A percentile compares a stretch with the other conserved stretches of the same genome.
Conservation (phyloP, 2,329 filamentous ascomycete genomes). For the Fusarium duplospermum region DNA sequence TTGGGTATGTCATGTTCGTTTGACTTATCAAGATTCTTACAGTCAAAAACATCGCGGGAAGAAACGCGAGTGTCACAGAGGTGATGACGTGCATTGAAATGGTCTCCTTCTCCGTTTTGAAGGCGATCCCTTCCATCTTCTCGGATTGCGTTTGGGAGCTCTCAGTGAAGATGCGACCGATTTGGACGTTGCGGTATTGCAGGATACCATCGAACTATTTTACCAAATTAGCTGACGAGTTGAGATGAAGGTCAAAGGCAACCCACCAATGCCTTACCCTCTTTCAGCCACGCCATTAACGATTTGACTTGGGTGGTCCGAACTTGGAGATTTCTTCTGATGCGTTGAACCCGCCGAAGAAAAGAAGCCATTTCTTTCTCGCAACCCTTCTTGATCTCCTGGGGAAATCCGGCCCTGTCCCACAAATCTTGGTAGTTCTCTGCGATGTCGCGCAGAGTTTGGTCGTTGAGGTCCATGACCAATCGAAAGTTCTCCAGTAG, state of each 20-base stretch:
- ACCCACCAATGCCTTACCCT: too few species aligned
- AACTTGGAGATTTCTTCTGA: slow-evolving; percentile 12
- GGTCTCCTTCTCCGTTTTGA: slow-evolving; percentile 59
- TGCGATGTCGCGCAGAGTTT: slow-evolving; percentile 5
- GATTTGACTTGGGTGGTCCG: slow-evolving; percentile 12
- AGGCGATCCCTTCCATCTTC: slow-evolving; percentile 64
- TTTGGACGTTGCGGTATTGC: slow-evolving; percentile 38
- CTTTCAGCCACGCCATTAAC: neutral
- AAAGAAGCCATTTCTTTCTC: neutral
- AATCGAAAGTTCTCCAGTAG: slow-evolving; percentile 8
- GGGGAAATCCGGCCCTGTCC: neutral
- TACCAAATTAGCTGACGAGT: too few species aligned
- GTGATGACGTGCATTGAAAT: slow-evolving; percentile 49
- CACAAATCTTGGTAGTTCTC: slow-evolving; percentile 14
- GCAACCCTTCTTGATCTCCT: neutral
- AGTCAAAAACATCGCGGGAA: slow-evolving; percentile 47
- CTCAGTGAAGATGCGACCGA: slow-evolving; percentile 36
- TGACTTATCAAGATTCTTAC: too few species aligned
- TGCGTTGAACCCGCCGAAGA: slow-evolving; percentile 5
- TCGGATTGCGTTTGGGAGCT: slow-evolving; percentile 45
- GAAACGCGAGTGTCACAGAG: slow-evolving; percentile 45
- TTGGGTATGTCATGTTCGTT: too few species aligned
- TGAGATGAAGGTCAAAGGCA: too few species aligned
- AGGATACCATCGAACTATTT: slow-evolving; percentile 40
- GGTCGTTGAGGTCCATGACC: slow-evolving; percentile 17